Evolutionary conservation across 2,329 filamentous ascomycete genomes (phyloP), one percentile per base, ranked within the genome.

Genomic region (Sarocladium kiliense): DNA sequence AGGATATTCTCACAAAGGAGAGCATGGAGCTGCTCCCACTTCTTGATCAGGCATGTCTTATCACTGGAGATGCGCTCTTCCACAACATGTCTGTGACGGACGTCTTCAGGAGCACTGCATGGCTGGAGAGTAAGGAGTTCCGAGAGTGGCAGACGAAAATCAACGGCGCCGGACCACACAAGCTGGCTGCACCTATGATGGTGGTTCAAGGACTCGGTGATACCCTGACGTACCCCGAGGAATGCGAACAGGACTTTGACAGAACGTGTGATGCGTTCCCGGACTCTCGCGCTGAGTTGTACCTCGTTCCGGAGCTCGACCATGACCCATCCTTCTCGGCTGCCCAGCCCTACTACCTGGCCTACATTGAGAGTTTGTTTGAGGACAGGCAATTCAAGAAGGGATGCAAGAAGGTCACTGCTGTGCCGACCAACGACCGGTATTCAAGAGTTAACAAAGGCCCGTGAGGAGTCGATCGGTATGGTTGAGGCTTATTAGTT

Each of bases 151-250:
- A 47, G 44, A 47, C 44, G 23, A 47, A 23, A 23, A 47, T 34
- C 50, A 62, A 65, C 39, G 62, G 62, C 2, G 55, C 54, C 27
- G 63, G 61, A 0, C 58, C 61, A 1, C 57, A 62, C 25, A 42
- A 55, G 0, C 54, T 65, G 11, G 63, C 63, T 0, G 60, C 54
- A 10, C 63, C 63, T 0, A 51, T 65, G 39, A 55, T 65, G 5
- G 59, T 65, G 4, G 57, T 64, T 12, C 63, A 64, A 41, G 63
- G 62, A 4, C 45, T 37, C 2, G 54, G 54, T 3, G 62, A 63
- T 42, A 41, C 55, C 2, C 14, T 63, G 2, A 63, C 63, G 2
- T 55, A 55, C 1, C 53, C 53, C 1, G 36, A n/a, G 1, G 30
- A 56, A 11, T 58, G 55, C 1, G 51, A 56, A 39, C 44, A 55